Conservation (phyloP, 805 yeast genomes). For the Kluyveromyces lactis region DNA sequence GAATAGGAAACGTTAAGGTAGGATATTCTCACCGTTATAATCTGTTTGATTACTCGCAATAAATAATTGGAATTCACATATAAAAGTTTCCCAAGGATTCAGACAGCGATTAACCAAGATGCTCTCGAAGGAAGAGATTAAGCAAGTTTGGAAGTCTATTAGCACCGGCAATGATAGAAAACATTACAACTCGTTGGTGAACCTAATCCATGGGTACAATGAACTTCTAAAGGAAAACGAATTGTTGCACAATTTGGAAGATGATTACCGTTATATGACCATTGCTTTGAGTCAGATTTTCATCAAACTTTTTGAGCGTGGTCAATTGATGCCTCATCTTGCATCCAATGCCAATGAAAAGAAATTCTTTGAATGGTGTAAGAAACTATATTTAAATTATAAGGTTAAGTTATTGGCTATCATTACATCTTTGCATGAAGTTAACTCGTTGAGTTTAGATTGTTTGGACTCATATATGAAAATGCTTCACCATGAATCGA, state of each 20-base stretch:
- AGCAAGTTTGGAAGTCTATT: slow-evolving; percentile 21
- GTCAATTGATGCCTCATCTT: slow-evolving; percentile 20
- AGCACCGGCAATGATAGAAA: slow-evolving; percentile 21
- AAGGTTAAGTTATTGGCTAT: slow-evolving; percentile 37
- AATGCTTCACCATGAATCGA: slow-evolving; percentile 48
- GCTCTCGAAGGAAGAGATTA: slow-evolving; percentile 22
- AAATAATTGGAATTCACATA: too few relatives aligned
- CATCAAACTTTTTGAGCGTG: slow-evolving; percentile 25
- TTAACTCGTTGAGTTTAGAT: slow-evolving; percentile 43
- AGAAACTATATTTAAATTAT: slow-evolving; percentile 47
- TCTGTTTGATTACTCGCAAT: too few relatives aligned
- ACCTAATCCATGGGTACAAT: slow-evolving; percentile 18
- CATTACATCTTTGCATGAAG: slow-evolving; percentile 32
- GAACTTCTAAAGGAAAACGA: slow-evolving; percentile 8
- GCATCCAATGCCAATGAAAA: slow-evolving; percentile 37
- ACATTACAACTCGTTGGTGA: slow-evolving; percentile 26
- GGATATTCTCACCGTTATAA: too few relatives aligned
- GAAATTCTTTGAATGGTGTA: slow-evolving; percentile 55
- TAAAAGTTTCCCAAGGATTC: too few relatives aligned
- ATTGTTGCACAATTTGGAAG: slow-evolving; percentile 6
- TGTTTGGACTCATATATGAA: slow-evolving; percentile 49
- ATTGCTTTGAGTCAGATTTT: slow-evolving; percentile 26
- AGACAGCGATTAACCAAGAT: slow-evolving; percentile 6
- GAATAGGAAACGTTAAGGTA: too few relatives aligned
- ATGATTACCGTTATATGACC: slow-evolving; percentile 23